Percentiles rank a stretch among this genome's conserved stretches.
Conservation (phyloP, 768 basidiomycete genomes). For the Gyrodon lividus region DNA sequence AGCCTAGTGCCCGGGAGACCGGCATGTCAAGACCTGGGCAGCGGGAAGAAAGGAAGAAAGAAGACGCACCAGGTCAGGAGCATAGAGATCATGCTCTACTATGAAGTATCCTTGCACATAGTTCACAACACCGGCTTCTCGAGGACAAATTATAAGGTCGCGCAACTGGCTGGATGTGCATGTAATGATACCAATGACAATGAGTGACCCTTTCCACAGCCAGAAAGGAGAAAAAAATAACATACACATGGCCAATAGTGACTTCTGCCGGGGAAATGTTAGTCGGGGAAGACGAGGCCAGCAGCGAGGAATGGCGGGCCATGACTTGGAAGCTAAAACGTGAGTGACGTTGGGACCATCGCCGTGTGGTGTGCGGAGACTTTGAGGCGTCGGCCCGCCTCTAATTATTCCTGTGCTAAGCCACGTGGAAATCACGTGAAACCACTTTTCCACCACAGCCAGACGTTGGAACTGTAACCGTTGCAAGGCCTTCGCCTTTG, state of each 20-base stretch:
- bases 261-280: constrained; percentile 43
- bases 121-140: constrained; percentile 61
- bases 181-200: constrained; percentile 9
- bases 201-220: background rate
- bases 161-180: constrained; percentile 59
- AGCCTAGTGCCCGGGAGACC: constrained; percentile 32
- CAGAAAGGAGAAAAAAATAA: constrained; percentile 12
- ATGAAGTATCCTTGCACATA: constrained; percentile 56
- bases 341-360: constrained; percentile 13
- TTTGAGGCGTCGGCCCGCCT: constrained; percentile 16
- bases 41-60: constrained; percentile 3
- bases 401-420: background rate
- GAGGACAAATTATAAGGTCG: constrained; percentile 75
- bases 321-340: constrained; percentile 26
- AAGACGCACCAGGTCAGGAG: constrained; percentile 45
- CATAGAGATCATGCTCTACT: constrained; percentile 57
- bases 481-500: background rate
- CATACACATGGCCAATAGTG: constrained; percentile 64
- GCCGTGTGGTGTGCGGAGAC: background rate
- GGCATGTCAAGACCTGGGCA: constrained; percentile 13
- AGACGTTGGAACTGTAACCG: background rate
- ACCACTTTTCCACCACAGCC: background rate
- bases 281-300: constrained; percentile 44
- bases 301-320: constrained; percentile 46
- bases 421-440: constrained; percentile 29